phyloP scores from a whole-genome alignment of 2,329 filamentous ascomycete genomes.

The Kalaharituber pfeilii region DNA sequence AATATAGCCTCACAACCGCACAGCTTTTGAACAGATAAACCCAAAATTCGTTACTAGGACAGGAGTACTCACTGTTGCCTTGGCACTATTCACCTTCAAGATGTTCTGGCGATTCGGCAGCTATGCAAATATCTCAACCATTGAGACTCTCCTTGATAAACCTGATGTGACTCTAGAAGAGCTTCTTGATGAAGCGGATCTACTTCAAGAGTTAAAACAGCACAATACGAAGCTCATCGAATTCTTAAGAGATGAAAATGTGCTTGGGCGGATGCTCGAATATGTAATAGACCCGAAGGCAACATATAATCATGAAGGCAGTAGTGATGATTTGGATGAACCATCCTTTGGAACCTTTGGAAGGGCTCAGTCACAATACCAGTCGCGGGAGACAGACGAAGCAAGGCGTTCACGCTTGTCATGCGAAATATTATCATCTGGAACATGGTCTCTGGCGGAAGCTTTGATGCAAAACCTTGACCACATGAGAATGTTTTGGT shows the following conservation, averaged over 20 bases:
- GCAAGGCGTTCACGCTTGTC: conserved; percentile 87
- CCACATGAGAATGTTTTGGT: conserved; percentile 72
- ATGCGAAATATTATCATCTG: conserved; percentile 82
- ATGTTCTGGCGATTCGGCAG: conserved; percentile 99
- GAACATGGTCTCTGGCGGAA: conserved; percentile 93
- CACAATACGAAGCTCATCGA: conserved; percentile 97
- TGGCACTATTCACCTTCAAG: conserved; percentile 32
- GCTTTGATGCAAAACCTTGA: conserved; percentile 70
- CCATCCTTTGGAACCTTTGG: conserved; percentile 11
- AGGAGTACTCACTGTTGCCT: not conserved
- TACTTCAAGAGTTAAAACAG: conserved; percentile 95
- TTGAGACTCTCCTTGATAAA: conserved; percentile 94
- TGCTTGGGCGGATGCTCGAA: conserved; percentile 69
- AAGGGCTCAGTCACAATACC: conserved; percentile 24
- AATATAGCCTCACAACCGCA: no score
- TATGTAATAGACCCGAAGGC: conserved; percentile 62
- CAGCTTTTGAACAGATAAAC: no score
- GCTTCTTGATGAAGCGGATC: conserved; percentile 82
- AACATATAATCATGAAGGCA: conserved; percentile 21
- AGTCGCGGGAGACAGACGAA: conserved; percentile 56
- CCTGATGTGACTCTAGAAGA: conserved; percentile 88
- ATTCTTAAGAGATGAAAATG: conserved; percentile 72
- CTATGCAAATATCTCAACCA: conserved; percentile 91
- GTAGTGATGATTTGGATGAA: conserved; percentile 6
- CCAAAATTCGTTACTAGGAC: no score